These are phyloP conservation scores for Tephrocybe sp. DNA, from an alignment of 768 basidiomycete genomes.

Conservation along the genomic window DNA sequence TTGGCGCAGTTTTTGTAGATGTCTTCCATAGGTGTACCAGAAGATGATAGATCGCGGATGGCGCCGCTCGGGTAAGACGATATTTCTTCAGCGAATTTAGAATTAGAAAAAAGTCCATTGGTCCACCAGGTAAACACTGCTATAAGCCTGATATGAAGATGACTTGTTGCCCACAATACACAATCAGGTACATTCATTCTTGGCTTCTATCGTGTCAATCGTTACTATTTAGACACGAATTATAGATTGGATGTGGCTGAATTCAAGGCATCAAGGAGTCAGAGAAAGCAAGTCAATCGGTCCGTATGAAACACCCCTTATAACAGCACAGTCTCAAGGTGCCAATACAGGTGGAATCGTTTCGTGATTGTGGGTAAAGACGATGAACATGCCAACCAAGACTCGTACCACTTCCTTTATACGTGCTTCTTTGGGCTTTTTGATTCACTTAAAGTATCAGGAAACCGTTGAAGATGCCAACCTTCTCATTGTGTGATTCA, in stretches of 20 bases:
- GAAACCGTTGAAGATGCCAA: conserved; percentile 22
- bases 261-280: conserved; percentile 73
- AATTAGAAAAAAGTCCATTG: no score
- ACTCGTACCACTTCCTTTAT: conserved; percentile 8
- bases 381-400: conserved; percentile 26
- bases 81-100: background rate
- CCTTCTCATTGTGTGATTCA: conserved; percentile 44
- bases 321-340: conserved; percentile 1
- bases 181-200: conserved; percentile 65
- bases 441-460: background rate
- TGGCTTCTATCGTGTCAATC: background rate
- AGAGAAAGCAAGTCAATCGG: conserved; percentile 76
- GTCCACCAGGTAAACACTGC: conserved; percentile 68
- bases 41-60: conserved; percentile 84
- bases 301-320: conserved; percentile 25
- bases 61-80: conserved; percentile 66
- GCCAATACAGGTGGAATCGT: conserved; percentile 72
- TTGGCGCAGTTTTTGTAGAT: background rate
- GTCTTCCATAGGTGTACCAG: conserved; percentile 62
- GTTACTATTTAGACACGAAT: conserved; percentile 5
- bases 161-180: conserved; percentile 94
- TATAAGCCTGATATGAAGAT: conserved; percentile 83
- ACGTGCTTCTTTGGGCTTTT: background rate
- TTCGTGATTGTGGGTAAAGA: conserved; percentile 53
- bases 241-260: conserved; percentile 61